phyloP scores from a whole-genome alignment of 1,284 basidiomycete species.

The Ceratobasidium sp. region DNA sequence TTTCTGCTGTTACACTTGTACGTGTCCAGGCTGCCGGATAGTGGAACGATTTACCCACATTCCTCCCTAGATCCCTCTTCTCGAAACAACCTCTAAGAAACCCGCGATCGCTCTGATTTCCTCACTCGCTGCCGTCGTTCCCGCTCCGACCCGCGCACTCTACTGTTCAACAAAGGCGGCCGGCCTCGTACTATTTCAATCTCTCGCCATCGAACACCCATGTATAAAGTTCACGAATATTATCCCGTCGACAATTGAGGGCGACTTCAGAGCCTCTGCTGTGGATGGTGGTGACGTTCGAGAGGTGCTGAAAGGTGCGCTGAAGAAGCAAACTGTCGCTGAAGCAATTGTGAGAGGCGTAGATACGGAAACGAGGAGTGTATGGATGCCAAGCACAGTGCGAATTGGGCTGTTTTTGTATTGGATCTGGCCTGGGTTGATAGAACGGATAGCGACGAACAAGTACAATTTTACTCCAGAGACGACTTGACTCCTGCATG shows the following conservation, averaged over 20 bases:
- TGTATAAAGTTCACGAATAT: conserved; percentile 67
- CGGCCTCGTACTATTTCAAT: conserved; percentile 79
- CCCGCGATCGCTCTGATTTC: conserved; percentile 86
- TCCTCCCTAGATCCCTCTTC: conserved; percentile 74
- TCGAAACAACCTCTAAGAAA: conserved; percentile 71
- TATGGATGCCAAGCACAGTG: conserved; percentile 64
- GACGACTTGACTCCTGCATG: not conserved
- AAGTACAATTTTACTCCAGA: conserved; percentile 66
- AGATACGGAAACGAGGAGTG: conserved; percentile 64
- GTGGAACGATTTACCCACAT: conserved; percentile 17
- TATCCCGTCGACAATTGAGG: conserved; percentile 69
- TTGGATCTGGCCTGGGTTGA: conserved; percentile 68
- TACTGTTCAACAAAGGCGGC: conserved; percentile 89
- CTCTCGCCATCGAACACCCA: conserved; percentile 82
- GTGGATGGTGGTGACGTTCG: conserved; percentile 68
- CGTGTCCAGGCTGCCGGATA: conserved; percentile 53
- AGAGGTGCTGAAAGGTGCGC: conserved; percentile 56
- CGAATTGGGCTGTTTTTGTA: conserved; percentile 63
- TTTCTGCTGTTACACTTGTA: conserved; percentile 74
- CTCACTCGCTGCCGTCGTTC: conserved; percentile 81
- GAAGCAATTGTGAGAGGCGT: conserved; percentile 66
- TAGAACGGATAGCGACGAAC: conserved; percentile 66
- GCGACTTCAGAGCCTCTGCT: conserved; percentile 81
- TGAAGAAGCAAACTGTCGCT: conserved; percentile 59
- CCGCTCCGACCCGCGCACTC: conserved; percentile 85